Evolutionary conservation across 805 yeast genomes (phyloP), one percentile per base, ranked within the genome.

Genomic region (Candida anglica): DNA sequence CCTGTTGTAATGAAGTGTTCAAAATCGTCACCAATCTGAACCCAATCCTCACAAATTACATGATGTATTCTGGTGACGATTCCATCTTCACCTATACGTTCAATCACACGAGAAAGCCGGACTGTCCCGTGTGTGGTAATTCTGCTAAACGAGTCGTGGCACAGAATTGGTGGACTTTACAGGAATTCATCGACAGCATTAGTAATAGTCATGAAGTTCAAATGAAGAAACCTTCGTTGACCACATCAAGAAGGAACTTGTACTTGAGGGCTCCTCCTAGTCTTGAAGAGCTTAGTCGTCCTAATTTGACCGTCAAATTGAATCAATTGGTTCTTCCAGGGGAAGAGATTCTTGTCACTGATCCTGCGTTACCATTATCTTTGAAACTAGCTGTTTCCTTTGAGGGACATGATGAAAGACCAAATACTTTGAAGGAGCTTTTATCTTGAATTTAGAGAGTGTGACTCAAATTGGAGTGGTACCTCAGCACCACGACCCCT

Each of bases 41-140:
- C 40, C 91, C 88, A 0, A 60, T 63, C 13, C 58, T 85, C 44
- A 74, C 77, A 39, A 89, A 87, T 59, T 84, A 84, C 53, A 81
- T 86, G 85, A 84, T 82, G 77, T 86, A 86, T 50, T 77, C 88
- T 17, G 98, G 98, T 0, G 81, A 81, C 34, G 79, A 77, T 34
- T 85, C 91, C 1, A 77, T 82, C 3, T 86, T 81, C 57, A 78
- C 86, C 1, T 84, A 81, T 42, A 75, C 84, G 15, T 87, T 83
- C 52, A 63, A 74, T 15, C 81, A 81, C 46, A 72, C 79, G 27
- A 71, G 73, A 41, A 66, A 75, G 32, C 63, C 65, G 0, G 74
- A 74, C 38, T 91, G 98, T 53, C 71, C 82, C 0, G 91, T 87
- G 1, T 91, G 98, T 58, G 89, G 93, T 6, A 50, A 52, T 26